Conservation (phyloP, 495 filamentous ascomycete species). For the Parathielavia hyrcaniae region DNA sequence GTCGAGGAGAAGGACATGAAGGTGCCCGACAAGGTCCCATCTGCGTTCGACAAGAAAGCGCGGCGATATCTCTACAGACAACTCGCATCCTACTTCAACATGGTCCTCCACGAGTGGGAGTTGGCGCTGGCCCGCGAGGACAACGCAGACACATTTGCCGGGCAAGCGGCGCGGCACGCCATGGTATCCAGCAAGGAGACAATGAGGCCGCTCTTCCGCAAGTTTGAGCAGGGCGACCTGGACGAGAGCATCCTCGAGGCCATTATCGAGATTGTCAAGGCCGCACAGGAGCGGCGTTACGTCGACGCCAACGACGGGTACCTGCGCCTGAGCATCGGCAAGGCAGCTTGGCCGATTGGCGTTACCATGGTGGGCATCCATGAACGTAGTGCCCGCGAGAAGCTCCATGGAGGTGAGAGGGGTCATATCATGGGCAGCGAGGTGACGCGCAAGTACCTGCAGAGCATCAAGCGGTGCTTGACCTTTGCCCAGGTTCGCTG, state of each 20-base stretch:
- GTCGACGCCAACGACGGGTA: slow-evolving; percentile 97
- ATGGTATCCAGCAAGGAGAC: slow-evolving; percentile 79
- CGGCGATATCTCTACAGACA: slow-evolving; percentile 72
- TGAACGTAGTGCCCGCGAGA: slow-evolving; percentile 90
- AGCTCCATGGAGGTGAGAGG: slow-evolving; percentile 83
- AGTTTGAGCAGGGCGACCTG: slow-evolving; percentile 73
- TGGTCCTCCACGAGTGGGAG: slow-evolving; percentile 88
- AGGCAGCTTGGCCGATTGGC: slow-evolving; percentile 98
- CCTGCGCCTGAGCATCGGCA: slow-evolving; percentile 86
- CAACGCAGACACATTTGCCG: slow-evolving; percentile 65
- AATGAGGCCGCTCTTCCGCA: slow-evolving; percentile 82
- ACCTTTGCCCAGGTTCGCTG: slow-evolving; percentile 96
- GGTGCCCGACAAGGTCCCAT: slow-evolving; percentile 55
- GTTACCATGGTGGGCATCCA: slow-evolving; percentile 99
- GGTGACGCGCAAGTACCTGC: slow-evolving; percentile 86
- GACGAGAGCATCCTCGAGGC: slow-evolving; percentile 73
- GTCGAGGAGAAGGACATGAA: slow-evolving; percentile 85
- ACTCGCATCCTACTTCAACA: slow-evolving; percentile 84
- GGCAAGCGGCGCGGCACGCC: slow-evolving; percentile 67
- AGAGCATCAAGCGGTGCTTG: slow-evolving; percentile 95
- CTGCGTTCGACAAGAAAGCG: slow-evolving; percentile 46
- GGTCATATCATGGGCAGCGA: slow-evolving; percentile 98
- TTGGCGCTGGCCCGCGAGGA: slow-evolving; percentile 63
- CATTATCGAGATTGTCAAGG: slow-evolving; percentile 86
- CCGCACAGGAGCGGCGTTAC: slow-evolving; percentile 82